Percentiles rank a stretch among this genome's conserved stretches.
phyloP scores from a whole-genome alignment of 225 moss, liverwort and hornwort genomes.

The Physcomitrium patens region DNA sequence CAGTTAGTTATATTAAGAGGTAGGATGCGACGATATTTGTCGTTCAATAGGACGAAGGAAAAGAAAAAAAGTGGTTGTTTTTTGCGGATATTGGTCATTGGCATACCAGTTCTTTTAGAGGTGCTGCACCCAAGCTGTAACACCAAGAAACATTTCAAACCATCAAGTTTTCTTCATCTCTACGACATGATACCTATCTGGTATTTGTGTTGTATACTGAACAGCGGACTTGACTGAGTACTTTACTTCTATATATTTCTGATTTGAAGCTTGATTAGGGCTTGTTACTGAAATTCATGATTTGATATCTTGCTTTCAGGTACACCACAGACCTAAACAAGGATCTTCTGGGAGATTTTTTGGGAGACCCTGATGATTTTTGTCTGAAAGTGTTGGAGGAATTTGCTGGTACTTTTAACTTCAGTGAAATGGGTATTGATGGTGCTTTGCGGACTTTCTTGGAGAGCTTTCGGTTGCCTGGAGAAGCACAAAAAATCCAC shows the following conservation, averaged over 20 bases:
- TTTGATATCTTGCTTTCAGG: conserved; percentile 44
- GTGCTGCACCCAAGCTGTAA: conserved; percentile 32
- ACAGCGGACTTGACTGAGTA: conserved; percentile 4
- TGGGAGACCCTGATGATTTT: conserved; percentile 95
- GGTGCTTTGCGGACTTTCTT: conserved; percentile 90
- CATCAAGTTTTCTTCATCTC: conserved; percentile 15
- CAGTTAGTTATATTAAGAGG: conserved; percentile 17
- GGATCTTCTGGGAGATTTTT: conserved; percentile 89
- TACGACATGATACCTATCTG: conserved; percentile 39
- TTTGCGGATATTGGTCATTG: conserved; percentile 23
- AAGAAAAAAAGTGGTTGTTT: conserved; percentile 9
- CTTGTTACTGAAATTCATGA: conserved; percentile 29
- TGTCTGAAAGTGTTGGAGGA: conserved; percentile 87
- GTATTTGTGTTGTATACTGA: conserved; percentile 23
- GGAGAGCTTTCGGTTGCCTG: conserved; percentile 94
- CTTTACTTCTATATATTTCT: conserved; percentile 2
- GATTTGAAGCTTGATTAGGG: conserved; percentile 27
- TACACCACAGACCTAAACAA: conserved; percentile 96
- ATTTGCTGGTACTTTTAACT: conserved; percentile 96
- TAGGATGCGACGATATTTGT: conserved; percentile 4
- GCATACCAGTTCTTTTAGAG: conserved; percentile 22
- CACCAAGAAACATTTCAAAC: conserved; percentile 28
- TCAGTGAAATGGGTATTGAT: conserved; percentile 92
- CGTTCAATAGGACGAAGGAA: not conserved
- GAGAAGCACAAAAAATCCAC: conserved; percentile 96